These are phyloP conservation scores for Saccharomyces kudriavzevii DNA, from an alignment of 805 yeast genomes.

Conservation along the genomic window DNA sequence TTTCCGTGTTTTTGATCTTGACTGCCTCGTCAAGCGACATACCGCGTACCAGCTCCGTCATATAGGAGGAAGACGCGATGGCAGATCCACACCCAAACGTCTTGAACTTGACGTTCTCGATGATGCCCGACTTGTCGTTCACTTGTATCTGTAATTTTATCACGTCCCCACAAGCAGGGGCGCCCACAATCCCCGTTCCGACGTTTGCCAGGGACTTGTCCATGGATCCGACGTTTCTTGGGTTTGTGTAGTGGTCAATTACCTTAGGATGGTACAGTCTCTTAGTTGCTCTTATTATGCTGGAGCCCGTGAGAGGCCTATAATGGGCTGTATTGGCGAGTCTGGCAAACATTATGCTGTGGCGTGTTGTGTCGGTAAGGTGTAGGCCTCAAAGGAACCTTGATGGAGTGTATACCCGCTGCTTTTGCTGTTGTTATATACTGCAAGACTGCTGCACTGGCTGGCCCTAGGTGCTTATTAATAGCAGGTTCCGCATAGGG, in stretches of 20 bases:
- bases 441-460: background rate
- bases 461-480: background rate
- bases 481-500: background rate
- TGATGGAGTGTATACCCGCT: background rate
- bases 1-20: constrained; percentile 83
- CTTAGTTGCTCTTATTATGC: constrained; percentile 11
- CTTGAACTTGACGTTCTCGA: constrained; percentile 92
- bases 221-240: constrained; percentile 91
- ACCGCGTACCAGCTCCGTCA: constrained; percentile 92
- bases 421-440: background rate
- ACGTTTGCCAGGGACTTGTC: constrained; percentile 69
- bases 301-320: constrained; percentile 8
- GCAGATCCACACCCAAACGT: constrained; percentile 99
- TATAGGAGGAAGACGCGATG: constrained; percentile 90
- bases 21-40: constrained; percentile 91
- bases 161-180: constrained; percentile 99
- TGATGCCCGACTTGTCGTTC: constrained; percentile 79
- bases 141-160: constrained; percentile 96
- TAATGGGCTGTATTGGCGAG: constrained; percentile 1
- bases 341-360: constrained; percentile 1
- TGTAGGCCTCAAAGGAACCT: background rate
- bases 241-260: constrained; percentile 92
- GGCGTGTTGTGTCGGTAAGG: background rate
- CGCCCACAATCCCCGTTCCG: constrained; percentile 97
- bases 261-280: constrained; percentile 79